Conservation (phyloP, 495 filamentous ascomycete genomes). For the Filosporella fistucella region DNA sequence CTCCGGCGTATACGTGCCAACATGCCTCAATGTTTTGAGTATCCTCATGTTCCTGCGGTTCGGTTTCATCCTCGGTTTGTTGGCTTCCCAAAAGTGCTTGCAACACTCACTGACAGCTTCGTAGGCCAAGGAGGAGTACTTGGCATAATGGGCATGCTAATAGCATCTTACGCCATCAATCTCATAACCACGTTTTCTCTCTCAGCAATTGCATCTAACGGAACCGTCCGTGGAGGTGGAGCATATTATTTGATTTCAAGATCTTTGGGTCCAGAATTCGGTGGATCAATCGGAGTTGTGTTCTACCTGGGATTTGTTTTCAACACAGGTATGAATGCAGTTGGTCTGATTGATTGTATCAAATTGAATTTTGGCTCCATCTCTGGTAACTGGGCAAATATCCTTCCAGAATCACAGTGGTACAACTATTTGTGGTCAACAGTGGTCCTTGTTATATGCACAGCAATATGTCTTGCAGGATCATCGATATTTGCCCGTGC, state of each 20-base stretch:
- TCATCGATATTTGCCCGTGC: constrained; percentile 76
- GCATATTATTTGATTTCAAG: constrained; percentile 89
- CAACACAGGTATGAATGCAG: constrained; percentile 86
- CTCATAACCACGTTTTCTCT: constrained; percentile 81
- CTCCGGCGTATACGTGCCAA: constrained; percentile 82
- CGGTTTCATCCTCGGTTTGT: constrained; percentile 56
- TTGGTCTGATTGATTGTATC: constrained; percentile 80
- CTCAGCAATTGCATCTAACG: constrained; percentile 86
- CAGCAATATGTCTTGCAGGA: constrained; percentile 71
- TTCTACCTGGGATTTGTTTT: constrained; percentile 83
- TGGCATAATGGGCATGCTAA: constrained; percentile 70
- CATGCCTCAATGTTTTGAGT: constrained; percentile 82
- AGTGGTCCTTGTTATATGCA: constrained; percentile 66
- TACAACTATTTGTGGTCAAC: constrained; percentile 78
- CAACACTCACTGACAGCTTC: neutral
- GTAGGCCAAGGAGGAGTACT: constrained; percentile 71
- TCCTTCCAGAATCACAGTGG: constrained; percentile 68
- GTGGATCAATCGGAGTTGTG: constrained; percentile 85
- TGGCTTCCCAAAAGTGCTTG: neutral
- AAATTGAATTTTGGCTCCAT: constrained; percentile 66
- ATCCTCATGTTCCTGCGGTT: constrained; percentile 92
- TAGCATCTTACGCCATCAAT: constrained; percentile 70
- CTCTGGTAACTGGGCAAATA: constrained; percentile 53
- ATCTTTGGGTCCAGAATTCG: constrained; percentile 83
- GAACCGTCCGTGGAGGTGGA: constrained; percentile 81